Evolutionary conservation across 768 basidiomycete species (phyloP), one percentile per base, ranked within the genome.

Genomic region (Lactarius tabidus): DNA sequence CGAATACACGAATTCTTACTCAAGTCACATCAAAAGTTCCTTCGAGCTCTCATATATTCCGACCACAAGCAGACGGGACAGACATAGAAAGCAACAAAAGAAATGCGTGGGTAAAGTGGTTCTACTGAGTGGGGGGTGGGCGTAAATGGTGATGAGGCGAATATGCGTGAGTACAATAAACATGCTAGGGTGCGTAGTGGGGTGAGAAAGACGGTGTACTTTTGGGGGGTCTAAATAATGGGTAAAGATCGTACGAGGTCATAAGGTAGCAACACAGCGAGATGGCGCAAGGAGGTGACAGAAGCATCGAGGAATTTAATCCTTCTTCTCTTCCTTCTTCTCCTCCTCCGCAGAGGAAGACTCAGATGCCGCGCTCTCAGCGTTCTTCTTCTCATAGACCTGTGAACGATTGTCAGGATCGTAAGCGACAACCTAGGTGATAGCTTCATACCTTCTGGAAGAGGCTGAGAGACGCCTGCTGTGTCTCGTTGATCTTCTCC

Each of bases 401-500:
- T 65, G 3, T 8, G 35, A 18, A 33, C 14, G 23, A 0, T 3
- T 9, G 45, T 65, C 23, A 61, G 55, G 2, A 48, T 20, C 20
- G 15, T 18, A 28, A 1, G 6, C 26, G 20, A 28, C 3, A 28
- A 15, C 23, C 8, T 5, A 28, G 10, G 38, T 33, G 3, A n/a
- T 3, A 1, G n/a, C 2, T 48, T 18, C n/a, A 29, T 38, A 65
- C 64, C 88, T 95, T 96, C 78, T 96, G 91, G 95, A 98, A 98
- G 65, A 98, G 88, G 65, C 92, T 91, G 41, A 98, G 86, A 20
- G 93, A 95, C 18, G 95, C 96, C 72, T 91, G 88, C 74, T 98
- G 96, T 6, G 94, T 93, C 79, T 94, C 93, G 75, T 83, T 87
- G 73, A 96, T 89, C 85, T 94, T 95, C 75, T 90, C 89, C 73